Evolutionary conservation across 805 yeast species (phyloP).

Genomic region (Peterozyma toletana): DNA sequence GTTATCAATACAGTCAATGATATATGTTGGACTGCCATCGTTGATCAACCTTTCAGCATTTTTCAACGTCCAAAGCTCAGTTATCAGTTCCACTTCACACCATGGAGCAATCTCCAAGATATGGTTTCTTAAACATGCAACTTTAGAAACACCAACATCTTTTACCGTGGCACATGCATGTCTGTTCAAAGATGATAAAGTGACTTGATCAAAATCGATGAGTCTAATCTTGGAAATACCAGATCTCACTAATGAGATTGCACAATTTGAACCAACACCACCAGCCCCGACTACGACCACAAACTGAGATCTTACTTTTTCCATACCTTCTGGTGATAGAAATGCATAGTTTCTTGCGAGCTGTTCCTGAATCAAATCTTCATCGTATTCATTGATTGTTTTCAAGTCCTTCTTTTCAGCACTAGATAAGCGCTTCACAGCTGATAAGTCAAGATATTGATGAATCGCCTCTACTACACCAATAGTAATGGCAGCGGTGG

Average conservation of each 20-base stretch:
- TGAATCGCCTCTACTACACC: constrained; percentile 30
- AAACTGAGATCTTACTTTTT: constrained; percentile 58
- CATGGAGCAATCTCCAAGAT: constrained; percentile 83
- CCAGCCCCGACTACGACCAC: constrained; percentile 90
- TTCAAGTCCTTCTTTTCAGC: background rate
- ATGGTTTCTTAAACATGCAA: constrained; percentile 67
- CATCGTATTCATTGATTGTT: constrained; percentile 32
- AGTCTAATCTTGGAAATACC: constrained; percentile 77
- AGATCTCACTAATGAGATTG: constrained; percentile 83
- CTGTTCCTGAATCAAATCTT: constrained; percentile 81
- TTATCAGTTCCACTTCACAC: constrained; percentile 73
- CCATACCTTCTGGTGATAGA: constrained; percentile 79
- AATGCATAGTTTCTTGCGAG: constrained; percentile 92
- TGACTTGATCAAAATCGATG: constrained; percentile 94
- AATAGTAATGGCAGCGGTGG: constrained; percentile 26
- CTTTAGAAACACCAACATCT: constrained; percentile 93
- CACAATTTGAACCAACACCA: constrained; percentile 98
- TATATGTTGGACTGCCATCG: constrained; percentile 59
- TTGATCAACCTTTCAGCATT: constrained; percentile 55
- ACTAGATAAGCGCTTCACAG: constrained; percentile 1
- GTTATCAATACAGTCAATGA: constrained; percentile 95
- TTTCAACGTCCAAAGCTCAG: constrained; percentile 69
- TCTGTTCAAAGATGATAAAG: constrained; percentile 84
- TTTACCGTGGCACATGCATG: constrained; percentile 88
- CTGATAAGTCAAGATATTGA: constrained; percentile 10